Evolutionary conservation across 805 yeast genomes (phyloP).

Genomic region (Saccharomycopsis sp.): DNA sequence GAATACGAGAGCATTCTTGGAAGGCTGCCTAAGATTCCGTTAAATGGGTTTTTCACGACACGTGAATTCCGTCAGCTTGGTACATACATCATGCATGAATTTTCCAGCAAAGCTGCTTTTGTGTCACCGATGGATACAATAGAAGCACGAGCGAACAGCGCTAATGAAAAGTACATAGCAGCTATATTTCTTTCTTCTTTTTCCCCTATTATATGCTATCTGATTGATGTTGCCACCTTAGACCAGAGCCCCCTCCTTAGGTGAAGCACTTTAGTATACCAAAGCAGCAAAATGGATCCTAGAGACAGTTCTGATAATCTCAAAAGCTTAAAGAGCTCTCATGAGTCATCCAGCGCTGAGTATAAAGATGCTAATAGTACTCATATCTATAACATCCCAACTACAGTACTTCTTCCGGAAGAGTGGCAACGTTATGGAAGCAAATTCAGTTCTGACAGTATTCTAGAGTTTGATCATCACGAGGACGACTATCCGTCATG

Average conservation of each 20-base stretch:
- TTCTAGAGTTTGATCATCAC: not conserved
- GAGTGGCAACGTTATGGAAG: not conserved
- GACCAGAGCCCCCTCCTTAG: not conserved
- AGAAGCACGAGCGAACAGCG: too few species aligned
- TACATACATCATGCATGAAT: not conserved
- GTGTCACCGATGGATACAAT: not conserved
- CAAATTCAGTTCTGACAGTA: not conserved
- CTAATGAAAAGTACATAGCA: not conserved
- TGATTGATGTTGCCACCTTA: too few species aligned
- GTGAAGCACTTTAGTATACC: not conserved
- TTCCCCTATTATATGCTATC: too few species aligned
- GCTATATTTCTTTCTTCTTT: too few species aligned
- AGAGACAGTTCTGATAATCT: not conserved
- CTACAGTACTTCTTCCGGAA: not conserved
- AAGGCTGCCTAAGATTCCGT: too few species aligned
- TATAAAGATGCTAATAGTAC: not conserved
- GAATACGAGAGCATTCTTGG: too few species aligned
- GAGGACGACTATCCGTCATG: slow-evolving; percentile 8
- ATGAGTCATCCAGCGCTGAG: not conserved
- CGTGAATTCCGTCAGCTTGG: not conserved
- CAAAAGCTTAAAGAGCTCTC: not conserved
- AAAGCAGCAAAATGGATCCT: not conserved
- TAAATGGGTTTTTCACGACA: not conserved
- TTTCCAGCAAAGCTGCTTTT: not conserved
- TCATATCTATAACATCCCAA: not conserved